Evolutionary conservation across 257 asterid species (phyloP).

Genomic region (Jaltomata sinuosa): DNA sequence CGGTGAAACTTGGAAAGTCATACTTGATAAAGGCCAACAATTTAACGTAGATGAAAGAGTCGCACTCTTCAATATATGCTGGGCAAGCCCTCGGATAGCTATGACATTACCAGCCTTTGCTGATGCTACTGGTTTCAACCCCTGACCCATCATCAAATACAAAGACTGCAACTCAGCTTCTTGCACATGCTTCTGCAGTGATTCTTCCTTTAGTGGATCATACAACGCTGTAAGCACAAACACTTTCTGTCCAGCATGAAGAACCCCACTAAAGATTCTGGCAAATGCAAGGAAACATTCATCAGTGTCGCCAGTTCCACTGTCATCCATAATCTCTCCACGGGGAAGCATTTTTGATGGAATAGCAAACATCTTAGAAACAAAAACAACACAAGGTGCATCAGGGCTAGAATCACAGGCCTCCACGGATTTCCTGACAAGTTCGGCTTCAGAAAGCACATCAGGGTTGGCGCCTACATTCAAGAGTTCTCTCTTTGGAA

Average conservation of each 20-base stretch:
- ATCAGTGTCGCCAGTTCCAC: conserved; percentile 46
- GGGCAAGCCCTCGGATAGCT: conserved; percentile 93
- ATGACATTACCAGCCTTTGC: conserved; percentile 79
- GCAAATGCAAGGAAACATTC: conserved; percentile 97
- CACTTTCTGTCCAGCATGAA: conserved; percentile 57
- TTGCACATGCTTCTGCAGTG: conserved; percentile 73
- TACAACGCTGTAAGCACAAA: conserved; percentile 80
- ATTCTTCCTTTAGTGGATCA: conserved; percentile 65
- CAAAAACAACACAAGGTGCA: conserved; percentile 85
- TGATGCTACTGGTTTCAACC: conserved; percentile 65
- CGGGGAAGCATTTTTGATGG: conserved; percentile 86
- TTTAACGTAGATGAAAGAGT: conserved; percentile 73
- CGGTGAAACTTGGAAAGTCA: conserved; percentile 91
- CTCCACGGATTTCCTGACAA: conserved; percentile 66
- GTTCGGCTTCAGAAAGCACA: conserved; percentile 60
- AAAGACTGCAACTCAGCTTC: conserved; percentile 68
- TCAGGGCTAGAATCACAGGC: conserved; percentile 53
- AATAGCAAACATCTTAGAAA: conserved; percentile 92
- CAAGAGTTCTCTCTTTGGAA: conserved; percentile 55
- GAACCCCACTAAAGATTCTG: conserved; percentile 85
- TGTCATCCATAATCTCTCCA: conserved; percentile 47
- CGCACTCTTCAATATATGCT: conserved; percentile 82
- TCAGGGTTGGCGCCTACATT: conserved; percentile 27
- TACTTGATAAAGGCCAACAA: conserved; percentile 93
- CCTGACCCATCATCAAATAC: conserved; percentile 95